These are phyloP conservation scores for Leucosporidium scottii DNA, from an alignment of 768 basidiomycete genomes.

Conservation along the genomic window DNA sequence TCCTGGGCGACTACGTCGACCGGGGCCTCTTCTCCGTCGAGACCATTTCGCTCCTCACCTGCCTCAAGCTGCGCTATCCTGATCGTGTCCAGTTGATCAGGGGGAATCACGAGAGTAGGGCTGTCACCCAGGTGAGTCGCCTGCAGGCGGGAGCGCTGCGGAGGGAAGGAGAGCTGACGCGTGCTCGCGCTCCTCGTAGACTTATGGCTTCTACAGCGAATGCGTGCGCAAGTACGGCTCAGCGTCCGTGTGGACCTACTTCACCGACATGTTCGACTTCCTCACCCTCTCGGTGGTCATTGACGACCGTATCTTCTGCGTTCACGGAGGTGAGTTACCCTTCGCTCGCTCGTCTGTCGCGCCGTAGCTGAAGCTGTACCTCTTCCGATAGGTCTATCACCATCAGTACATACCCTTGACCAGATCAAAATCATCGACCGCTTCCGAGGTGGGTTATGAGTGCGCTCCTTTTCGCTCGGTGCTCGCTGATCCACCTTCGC, in stretches of 20 bases:
- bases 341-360: background rate
- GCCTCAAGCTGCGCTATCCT: constrained; percentile 92
- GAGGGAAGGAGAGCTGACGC: constrained; percentile 33
- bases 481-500: background rate
- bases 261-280: constrained; percentile 99
- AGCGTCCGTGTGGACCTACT: constrained; percentile 95
- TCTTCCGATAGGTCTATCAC: constrained; percentile 66
- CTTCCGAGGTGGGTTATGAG: constrained; percentile 64
- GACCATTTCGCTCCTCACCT: constrained; percentile 93
- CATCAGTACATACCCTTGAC: constrained; percentile 97
- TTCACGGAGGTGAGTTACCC: constrained; percentile 73
- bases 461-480: background rate
- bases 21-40: constrained; percentile 96
- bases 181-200: constrained; percentile 50
- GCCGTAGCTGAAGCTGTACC: background rate
- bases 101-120: constrained; percentile 95
- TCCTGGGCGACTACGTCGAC: constrained; percentile 98
- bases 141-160: constrained; percentile 8
- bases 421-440: constrained; percentile 99
- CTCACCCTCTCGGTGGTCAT: constrained; percentile 94
- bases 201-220: constrained; percentile 98
- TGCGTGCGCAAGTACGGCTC: constrained; percentile 95
- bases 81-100: constrained; percentile 93
- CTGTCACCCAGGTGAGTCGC: constrained; percentile 84
- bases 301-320: constrained; percentile 98